phyloP scores from a whole-genome alignment of 75 land plant species.

The Selaginella moellendorffii region DNA sequence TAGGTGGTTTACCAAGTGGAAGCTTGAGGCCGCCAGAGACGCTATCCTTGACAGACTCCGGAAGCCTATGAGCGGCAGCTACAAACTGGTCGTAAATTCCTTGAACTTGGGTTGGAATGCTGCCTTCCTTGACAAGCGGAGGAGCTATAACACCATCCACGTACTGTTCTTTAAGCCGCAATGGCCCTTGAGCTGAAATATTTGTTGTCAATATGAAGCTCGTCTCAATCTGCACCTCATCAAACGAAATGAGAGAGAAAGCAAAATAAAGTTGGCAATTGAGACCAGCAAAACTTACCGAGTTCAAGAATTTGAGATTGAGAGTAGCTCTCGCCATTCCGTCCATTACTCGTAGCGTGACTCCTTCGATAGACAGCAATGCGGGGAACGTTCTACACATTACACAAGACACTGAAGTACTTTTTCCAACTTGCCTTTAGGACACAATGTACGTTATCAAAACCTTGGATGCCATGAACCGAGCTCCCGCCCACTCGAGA shows the following conservation, averaged over 20 bases:
- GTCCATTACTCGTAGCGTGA: slow-evolving; percentile 56
- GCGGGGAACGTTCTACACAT: slow-evolving; percentile 69
- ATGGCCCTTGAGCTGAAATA: slow-evolving; percentile 77
- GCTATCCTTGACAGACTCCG: slow-evolving; percentile 45
- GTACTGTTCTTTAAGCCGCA: slow-evolving; percentile 82
- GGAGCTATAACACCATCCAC: slow-evolving; percentile 53
- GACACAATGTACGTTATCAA: slow-evolving; percentile 43
- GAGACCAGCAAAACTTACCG: not conserved
- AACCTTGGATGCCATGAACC: slow-evolving; percentile 40
- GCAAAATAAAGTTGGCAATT: not conserved
- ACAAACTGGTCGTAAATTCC: slow-evolving; percentile 52
- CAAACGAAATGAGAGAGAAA: not conserved
- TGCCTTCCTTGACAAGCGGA: slow-evolving; percentile 42
- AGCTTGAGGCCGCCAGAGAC: slow-evolving; percentile 51
- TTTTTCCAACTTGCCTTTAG: not conserved
- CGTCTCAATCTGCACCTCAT: slow-evolving; percentile 46
- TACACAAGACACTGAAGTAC: not conserved
- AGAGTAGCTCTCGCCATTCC: slow-evolving; percentile 41
- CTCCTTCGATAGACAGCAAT: slow-evolving; percentile 40
- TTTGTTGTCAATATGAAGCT: slow-evolving; percentile 49
- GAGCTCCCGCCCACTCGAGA: slow-evolving; percentile 73
- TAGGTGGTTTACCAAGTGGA: slow-evolving; percentile 56
- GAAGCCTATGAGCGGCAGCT: slow-evolving; percentile 52
- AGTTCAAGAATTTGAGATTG: slow-evolving; percentile 2
- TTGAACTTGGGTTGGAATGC: slow-evolving; percentile 64